Evolutionary conservation across 345 rosid genomes (phyloP).

Genomic region (Carallia brachiata): DNA sequence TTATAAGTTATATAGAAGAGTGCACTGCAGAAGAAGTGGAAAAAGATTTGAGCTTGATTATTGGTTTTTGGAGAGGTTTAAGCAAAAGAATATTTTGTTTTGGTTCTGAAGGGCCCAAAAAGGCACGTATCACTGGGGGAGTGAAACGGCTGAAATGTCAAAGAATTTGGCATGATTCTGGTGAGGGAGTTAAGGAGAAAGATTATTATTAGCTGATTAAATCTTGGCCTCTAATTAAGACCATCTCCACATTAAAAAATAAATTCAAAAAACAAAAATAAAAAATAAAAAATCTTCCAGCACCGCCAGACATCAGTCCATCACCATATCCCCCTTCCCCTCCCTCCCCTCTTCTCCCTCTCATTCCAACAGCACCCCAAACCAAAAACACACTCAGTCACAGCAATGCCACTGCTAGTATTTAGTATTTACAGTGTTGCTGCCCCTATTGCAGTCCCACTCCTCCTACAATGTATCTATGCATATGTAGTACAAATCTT

Average conservation of each 20-base stretch:
- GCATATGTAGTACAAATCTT: too few relatives aligned
- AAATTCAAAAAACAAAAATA: neutral
- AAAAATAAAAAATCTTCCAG: neutral
- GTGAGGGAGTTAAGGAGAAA: constrained; percentile 37
- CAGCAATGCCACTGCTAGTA: too few relatives aligned
- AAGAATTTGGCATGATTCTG: constrained; percentile 40
- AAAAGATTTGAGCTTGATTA: constrained; percentile 8
- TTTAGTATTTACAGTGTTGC: too few relatives aligned
- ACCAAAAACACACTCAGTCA: too few relatives aligned
- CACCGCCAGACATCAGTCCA: neutral
- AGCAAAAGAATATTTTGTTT: neutral
- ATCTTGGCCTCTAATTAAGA: constrained; percentile 12
- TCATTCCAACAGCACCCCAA: neutral
- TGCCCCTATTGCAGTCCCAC: too few relatives aligned
- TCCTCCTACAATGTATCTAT: too few relatives aligned
- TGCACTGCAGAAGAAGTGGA: neutral
- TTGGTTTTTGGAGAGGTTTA: neutral
- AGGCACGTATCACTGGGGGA: constrained; percentile 8
- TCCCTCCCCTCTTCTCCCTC: neutral
- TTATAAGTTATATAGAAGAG: neutral
- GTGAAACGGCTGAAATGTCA: constrained; percentile 27
- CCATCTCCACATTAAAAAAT: neutral
- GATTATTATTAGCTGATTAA: neutral
- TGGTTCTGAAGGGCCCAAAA: constrained; percentile 1
- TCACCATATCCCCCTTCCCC: neutral